phyloP scores from a whole-genome alignment of 371 early-diverging fungal genomes.

The Coemansia sp. region DNA sequence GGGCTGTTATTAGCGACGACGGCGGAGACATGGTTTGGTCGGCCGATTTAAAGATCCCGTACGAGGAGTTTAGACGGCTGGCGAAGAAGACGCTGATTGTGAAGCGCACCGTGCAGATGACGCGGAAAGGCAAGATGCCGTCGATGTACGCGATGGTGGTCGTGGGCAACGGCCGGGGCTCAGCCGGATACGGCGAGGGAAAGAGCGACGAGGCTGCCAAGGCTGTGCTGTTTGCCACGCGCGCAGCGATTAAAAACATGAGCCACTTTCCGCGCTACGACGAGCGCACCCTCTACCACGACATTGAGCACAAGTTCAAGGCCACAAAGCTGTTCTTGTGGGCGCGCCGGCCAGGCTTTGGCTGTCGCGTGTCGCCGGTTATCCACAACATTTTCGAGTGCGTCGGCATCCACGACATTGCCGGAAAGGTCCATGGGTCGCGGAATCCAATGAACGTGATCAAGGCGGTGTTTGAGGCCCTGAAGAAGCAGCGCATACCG shows the following conservation, averaged over 20 bases:
- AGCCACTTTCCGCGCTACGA: conserved; percentile 85
- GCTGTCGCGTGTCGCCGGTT: conserved; percentile 86
- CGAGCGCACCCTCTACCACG: conserved; percentile 89
- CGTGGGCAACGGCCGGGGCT: conserved; percentile 92
- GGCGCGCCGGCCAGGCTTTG: conserved; percentile 93
- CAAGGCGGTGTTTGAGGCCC: conserved; percentile 93
- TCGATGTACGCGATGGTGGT: conserved; percentile 90
- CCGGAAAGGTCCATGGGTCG: conserved; percentile 90
- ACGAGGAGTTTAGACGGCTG: conserved; percentile 51
- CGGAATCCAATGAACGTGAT: conserved; percentile 96
- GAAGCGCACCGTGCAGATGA: conserved; percentile 82
- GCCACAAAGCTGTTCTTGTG: conserved; percentile 79
- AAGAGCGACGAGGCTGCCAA: conserved; percentile 76
- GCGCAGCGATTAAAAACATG: conserved; percentile 85
- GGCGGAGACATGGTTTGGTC: conserved; percentile 36
- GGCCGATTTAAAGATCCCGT: conserved; percentile 45
- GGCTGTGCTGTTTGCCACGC: conserved; percentile 89
- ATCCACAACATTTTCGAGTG: conserved; percentile 96
- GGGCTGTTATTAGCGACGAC: not conserved
- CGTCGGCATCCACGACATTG: conserved; percentile 89
- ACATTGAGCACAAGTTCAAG: conserved; percentile 87
- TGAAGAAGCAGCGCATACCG: conserved; percentile 80
- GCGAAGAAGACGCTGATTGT: conserved; percentile 73
- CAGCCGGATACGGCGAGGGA: conserved; percentile 95
- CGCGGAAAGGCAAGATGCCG: conserved; percentile 80